Percentiles rank a stretch among this genome's conserved stretches.
Evolutionary conservation across 805 yeast genomes (phyloP).

Genomic region (Torulaspora delbrueckii): DNA sequence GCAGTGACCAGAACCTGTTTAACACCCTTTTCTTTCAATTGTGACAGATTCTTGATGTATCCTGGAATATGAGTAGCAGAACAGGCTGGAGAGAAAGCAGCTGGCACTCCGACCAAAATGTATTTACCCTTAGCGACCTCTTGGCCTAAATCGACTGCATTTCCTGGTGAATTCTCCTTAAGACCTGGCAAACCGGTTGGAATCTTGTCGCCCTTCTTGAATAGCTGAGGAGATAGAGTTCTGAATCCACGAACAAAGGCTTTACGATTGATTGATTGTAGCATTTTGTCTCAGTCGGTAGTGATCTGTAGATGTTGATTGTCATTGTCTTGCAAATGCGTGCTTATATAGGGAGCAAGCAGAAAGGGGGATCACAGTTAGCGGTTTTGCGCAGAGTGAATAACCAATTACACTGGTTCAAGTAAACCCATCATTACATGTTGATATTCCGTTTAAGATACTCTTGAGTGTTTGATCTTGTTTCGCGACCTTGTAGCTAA

Average conservation of each 20-base stretch:
- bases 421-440: background rate
- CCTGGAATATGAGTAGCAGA: constrained; percentile 67
- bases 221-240: constrained; percentile 24
- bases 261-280: background rate
- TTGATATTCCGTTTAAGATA: background rate
- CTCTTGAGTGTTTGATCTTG: background rate
- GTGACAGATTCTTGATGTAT: constrained; percentile 46
- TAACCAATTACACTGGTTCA: background rate
- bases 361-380: background rate
- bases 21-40: constrained; percentile 64
- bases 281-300: background rate
- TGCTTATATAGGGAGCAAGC: background rate
- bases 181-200: constrained; percentile 52
- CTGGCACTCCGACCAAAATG: constrained; percentile 64
- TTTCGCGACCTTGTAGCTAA: background rate
- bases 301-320: background rate
- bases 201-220: constrained; percentile 55
- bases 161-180: constrained; percentile 60
- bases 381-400: background rate
- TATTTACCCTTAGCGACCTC: constrained; percentile 45
- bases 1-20: constrained; percentile 58
- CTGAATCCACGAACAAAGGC: constrained; percentile 23
- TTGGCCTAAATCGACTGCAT: constrained; percentile 51
- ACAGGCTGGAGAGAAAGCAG: constrained; percentile 82
- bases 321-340: background rate